Evolutionary conservation across 2,329 filamentous ascomycete species (phyloP), one percentile per base, ranked within the genome.

Genomic region (Endothia cerciana): DNA sequence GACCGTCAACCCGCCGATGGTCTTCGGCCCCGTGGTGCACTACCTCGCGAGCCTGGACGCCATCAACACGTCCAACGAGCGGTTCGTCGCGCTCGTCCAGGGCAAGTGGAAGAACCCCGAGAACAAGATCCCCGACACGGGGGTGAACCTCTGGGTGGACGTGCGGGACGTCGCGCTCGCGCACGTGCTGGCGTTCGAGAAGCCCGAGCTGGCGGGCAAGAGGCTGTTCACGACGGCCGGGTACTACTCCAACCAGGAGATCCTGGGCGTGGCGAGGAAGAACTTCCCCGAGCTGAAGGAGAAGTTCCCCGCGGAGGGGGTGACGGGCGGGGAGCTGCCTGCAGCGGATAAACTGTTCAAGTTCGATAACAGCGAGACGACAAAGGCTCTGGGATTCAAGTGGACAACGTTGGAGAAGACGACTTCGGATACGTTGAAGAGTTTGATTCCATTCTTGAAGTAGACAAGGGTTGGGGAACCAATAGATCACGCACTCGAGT

Each of bases 381-480:
- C 82, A 33, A 82, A 87, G 72, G 70, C 89, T 57, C 75, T 92
- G 66, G 88, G 87, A 0, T 81, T 91, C 59, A 77, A 89, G 66
- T 92, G 86, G 81, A 86, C 79, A 69, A 74, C 78, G 4, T 72
- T 92, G 41, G 88, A 92, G 75, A 81, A 89, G 77, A 84, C 80
- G 36, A 80, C 90, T 36, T 79, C 83, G 6, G 90, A 92, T 72
- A 83, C 88, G 7, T 82, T 91, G 22, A 86, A 86, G 76, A 89
- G 85, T 40, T 75, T 93, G 72, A 83, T 90, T 75, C 73, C 72
- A n/a, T 73, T 80, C n/a, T 72, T 74, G 5, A 73, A 72, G 13
- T 77, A 68, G 40, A 41, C 5, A 10, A n/a, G 3, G 10, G 17
- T 19, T 30, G 25, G n/a, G 45, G 7, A 28, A 4, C 28, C 10